Base-by-base conservation (phyloP, 139 green algal genomes). In the Asterochloris erici region DNA sequence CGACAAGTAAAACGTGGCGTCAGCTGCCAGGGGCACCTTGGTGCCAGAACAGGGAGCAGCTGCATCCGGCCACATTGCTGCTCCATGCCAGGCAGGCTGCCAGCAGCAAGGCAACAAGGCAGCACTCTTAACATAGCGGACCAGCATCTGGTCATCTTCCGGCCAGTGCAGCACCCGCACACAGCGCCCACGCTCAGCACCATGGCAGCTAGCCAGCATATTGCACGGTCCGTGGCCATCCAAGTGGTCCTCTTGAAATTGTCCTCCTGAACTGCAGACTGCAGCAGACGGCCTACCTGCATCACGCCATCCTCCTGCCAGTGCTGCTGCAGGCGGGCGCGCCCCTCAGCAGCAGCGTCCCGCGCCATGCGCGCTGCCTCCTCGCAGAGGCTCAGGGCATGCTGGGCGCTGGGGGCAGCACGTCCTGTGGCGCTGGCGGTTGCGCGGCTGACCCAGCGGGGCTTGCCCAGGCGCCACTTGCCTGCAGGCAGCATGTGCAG, bases 361-460 rank as follows among this genome's bases (percentile, higher is more conserved):
- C 84, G 64, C 10, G 84, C 84, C 24, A 74, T 75, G 26, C 69
- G 69, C 9, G 84, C 79, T 26, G 84, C 74, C 84, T 84, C 79
- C 64, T 68, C n/a, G 17, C 73, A 78, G 54, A 77, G 26, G 66
- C 73, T 79, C 73, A 82, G 23, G 12, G 75, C 75, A 21, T 79
- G 79, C n/a, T 68, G 74, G 70, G 75, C 73, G 16, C 21, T 68
- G 27, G 60, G 17, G 11, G 26, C 54, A 12, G 74, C 16, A 4
- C 66, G 38, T 23, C 64, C 74, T 16, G 24, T 38, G 10, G 28
- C 66, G 14, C 60, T 26, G 54, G 64, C 19, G n/a, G 61, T 19
- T 47, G 62, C 17, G 15, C 21, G 19, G 47, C 77, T 68, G 77
- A 85, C 64, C 77, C 81, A 85, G 38, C 61, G 63, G 9, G 66